Evolutionary conservation across 2,329 filamentous ascomycete species (phyloP).

Genomic region (Amauroascus niger): DNA sequence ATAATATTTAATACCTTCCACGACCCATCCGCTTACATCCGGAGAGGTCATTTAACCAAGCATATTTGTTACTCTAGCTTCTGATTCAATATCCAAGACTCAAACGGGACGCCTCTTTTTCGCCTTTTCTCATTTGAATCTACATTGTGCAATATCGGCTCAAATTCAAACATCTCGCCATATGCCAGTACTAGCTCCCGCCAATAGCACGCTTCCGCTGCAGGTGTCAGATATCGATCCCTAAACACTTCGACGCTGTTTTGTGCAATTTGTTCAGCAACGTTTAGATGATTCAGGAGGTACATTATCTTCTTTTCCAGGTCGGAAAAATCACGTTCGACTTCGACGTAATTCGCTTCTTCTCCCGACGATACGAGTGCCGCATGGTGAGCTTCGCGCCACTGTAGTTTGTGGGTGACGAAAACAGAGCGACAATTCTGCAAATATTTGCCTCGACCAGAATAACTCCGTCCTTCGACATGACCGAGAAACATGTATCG

Average conservation of each 20-base stretch:
- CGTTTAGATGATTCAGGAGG: slow-evolving; percentile 35
- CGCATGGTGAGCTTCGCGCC: slow-evolving; percentile 42
- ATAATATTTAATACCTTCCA: slow-evolving; percentile 4
- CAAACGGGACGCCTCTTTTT: slow-evolving; percentile 32
- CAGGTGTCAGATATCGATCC: slow-evolving; percentile 46
- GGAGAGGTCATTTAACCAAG: not conserved
- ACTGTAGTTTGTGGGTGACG: slow-evolving; percentile 41
- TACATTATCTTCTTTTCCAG: slow-evolving; percentile 38
- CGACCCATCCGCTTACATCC: not conserved
- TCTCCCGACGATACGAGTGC: slow-evolving; percentile 39
- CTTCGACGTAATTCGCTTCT: slow-evolving; percentile 43
- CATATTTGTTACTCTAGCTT: slow-evolving; percentile 1
- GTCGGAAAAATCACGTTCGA: slow-evolving; percentile 48
- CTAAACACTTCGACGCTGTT: slow-evolving; percentile 42
- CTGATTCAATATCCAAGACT: slow-evolving; percentile 31
- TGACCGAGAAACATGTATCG: slow-evolving; percentile 47
- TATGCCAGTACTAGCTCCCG: slow-evolving; percentile 37
- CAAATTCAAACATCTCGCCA: slow-evolving; percentile 33
- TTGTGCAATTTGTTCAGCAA: slow-evolving; percentile 43
- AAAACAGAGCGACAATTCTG: slow-evolving; percentile 44
- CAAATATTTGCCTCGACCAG: slow-evolving; percentile 45
- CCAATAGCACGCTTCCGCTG: slow-evolving; percentile 50
- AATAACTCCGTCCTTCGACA: slow-evolving; percentile 47
- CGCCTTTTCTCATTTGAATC: slow-evolving; percentile 23
- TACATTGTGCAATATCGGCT: slow-evolving; percentile 29